Base-by-base conservation (phyloP, 2,329 filamentous ascomycete species). In the Elsinoe perseae region DNA sequence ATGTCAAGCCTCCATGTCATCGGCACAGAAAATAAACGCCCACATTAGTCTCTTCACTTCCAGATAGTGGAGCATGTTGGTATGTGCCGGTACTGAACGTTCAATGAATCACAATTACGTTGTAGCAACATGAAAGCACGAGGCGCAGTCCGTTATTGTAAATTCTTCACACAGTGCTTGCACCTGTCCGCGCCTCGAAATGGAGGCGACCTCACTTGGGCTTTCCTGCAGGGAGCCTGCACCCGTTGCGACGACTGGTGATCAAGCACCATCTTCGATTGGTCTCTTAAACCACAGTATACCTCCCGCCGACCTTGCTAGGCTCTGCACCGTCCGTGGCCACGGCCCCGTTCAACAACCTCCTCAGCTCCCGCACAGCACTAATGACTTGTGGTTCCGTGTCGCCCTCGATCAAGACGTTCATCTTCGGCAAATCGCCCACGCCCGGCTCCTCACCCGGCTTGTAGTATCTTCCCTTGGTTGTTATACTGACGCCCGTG, bases 341-440 rank as follows among this genome's bases (percentile, higher is more conserved):
- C 0, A 91, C 95, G 10, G 89, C 93, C 72, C 97, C 93, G 68
- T 86, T 89, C 63, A 98, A 74, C 65, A 96, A 75, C 46, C 91
- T 82, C 68, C 90, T 92, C 62, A 98, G 78, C 73, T 97, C 91
- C 63, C 84, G 82, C 81, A 98, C 89, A 1, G 93, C 93, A 65
- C 88, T 86, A 53, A 87, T 88, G 25, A 98, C 93, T 28, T 90
- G 85, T 54, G 95, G 77, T 72, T 98, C 93, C 0, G 93, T 97
- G 66, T 98, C 93, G 40, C 93, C 93, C 70, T 98, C 93, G 57
- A 98, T 95, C 59, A 98, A 80, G 65, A 98, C 96, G 69, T 97
- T 98, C 64, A 98, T 76, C 76, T 97, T 97, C n/a, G 93, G 87
- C 63, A 90, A 84, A 56, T 85, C 86, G 32, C 82, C 84, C 0